Evolutionary conservation across 441 rosid genomes (phyloP).

Genomic region (Omphalea diandra): DNA sequence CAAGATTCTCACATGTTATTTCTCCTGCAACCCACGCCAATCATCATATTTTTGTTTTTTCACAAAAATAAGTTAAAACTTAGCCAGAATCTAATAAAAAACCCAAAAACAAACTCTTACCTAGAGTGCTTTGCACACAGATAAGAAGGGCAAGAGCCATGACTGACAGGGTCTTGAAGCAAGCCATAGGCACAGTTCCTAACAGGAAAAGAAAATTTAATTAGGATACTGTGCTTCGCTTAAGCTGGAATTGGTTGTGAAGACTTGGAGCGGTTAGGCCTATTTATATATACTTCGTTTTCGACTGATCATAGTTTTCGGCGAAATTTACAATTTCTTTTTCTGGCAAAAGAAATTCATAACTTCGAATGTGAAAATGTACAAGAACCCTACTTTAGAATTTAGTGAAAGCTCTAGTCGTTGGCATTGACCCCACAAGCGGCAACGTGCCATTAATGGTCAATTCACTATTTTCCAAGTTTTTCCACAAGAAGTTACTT

Average conservation of each 20-base stretch:
- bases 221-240: neutral
- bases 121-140: slow-evolving; percentile 31
- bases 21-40: slow-evolving; percentile 34
- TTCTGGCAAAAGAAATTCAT: too few species aligned
- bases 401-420: neutral
- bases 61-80: too few species aligned
- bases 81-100: too few species aligned
- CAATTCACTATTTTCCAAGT: neutral
- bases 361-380: neutral
- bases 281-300: slow-evolving; percentile 29
- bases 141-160: slow-evolving; percentile 35
- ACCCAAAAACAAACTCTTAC: slow-evolving; percentile 22
- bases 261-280: neutral
- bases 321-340: neutral
- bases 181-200: slow-evolving; percentile 30
- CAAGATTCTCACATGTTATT: slow-evolving; percentile 57
- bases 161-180: slow-evolving; percentile 28
- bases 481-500: neutral
- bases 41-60: too few species aligned
- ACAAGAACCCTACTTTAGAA: neutral
- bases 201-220: neutral
- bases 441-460: neutral
- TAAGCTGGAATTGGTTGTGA: slow-evolving; percentile 15
- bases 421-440: slow-evolving; percentile 5
- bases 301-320: too few species aligned